Evolutionary conservation across 169 alveolate species (phyloP).

Genomic region (Prorocentrum cordatum): DNA sequence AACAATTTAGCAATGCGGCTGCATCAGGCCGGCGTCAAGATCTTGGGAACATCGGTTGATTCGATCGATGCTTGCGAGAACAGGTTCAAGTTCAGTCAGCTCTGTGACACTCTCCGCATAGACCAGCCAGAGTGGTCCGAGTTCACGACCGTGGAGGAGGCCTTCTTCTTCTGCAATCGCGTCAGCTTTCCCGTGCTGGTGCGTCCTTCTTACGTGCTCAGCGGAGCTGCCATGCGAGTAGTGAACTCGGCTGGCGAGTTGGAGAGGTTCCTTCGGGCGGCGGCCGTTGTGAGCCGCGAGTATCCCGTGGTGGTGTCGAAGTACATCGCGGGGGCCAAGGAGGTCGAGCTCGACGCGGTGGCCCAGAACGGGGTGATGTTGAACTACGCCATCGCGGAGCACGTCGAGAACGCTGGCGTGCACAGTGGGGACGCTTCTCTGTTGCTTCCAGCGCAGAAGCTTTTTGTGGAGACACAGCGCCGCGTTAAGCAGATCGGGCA

Average conservation of each 20-base stretch:
- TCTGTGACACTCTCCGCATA: slow-evolving; percentile 81
- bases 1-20: slow-evolving; percentile 80
- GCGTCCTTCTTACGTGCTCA: slow-evolving; percentile 85
- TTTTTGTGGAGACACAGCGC: slow-evolving; percentile 83
- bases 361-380: slow-evolving; percentile 78
- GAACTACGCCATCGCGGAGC: slow-evolving; percentile 85
- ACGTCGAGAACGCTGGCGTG: slow-evolving; percentile 85
- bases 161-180: background rate
- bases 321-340: slow-evolving; percentile 76
- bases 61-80: slow-evolving; percentile 83
- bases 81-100: slow-evolving; percentile 80
- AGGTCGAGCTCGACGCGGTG: slow-evolving; percentile 84
- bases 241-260: slow-evolving; percentile 73
- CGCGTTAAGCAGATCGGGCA: slow-evolving; percentile 72
- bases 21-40: slow-evolving; percentile 73
- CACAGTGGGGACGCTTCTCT: slow-evolving; percentile 87
- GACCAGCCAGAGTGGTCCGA: slow-evolving; percentile 87
- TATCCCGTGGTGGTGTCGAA: slow-evolving; percentile 84
- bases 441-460: slow-evolving; percentile 84
- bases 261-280: slow-evolving; percentile 75
- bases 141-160: slow-evolving; percentile 74
- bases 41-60: slow-evolving; percentile 83
- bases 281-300: slow-evolving; percentile 82
- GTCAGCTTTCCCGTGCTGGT: slow-evolving; percentile 82
- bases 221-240: slow-evolving; percentile 87